A percentile compares a stretch with the other conserved stretches of the same genome.
Conservation (phyloP, 805 yeast species). For the Tetrapisispora phaffii region DNA sequence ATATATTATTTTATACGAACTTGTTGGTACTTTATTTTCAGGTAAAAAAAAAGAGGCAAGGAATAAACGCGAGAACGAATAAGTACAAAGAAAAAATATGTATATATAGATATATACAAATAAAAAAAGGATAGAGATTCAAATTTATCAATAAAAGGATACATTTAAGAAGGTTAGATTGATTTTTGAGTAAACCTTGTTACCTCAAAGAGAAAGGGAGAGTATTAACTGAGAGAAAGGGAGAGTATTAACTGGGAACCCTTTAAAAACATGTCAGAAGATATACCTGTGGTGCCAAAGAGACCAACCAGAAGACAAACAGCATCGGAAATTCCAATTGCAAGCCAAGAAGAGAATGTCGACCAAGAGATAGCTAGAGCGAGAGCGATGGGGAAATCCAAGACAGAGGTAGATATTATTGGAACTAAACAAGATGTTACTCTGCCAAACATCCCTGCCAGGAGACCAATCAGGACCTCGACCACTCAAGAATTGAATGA, state of each 20-base stretch:
- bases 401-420: constrained; percentile 1
- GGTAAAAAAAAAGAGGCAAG: not conserved
- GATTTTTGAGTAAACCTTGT: too few species aligned
- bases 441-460: constrained; percentile 5
- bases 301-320: constrained; percentile 2
- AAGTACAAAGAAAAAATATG: too few species aligned
- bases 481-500: constrained; percentile 9
- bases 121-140: too few species aligned
- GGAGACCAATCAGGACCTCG: constrained; percentile 5
- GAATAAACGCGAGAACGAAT: too few species aligned
- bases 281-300: not conserved
- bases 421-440: not conserved
- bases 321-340: not conserved
- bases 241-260: too few species aligned
- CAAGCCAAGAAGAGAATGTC: too few species aligned
- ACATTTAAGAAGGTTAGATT: too few species aligned
- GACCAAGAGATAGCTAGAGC: constrained; percentile 3
- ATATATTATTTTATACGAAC: not conserved
- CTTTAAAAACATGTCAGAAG: not conserved
- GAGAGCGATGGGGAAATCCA: constrained; percentile 6
- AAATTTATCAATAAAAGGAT: too few species aligned
- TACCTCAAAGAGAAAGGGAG: too few species aligned
- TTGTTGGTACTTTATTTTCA: not conserved
- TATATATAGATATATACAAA: too few species aligned
- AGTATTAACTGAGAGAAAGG: too few species aligned